Evolutionary conservation across 495 filamentous ascomycete genomes (phyloP), one percentile per base, ranked within the genome.

Genomic region (Terfezia claveryi): DNA sequence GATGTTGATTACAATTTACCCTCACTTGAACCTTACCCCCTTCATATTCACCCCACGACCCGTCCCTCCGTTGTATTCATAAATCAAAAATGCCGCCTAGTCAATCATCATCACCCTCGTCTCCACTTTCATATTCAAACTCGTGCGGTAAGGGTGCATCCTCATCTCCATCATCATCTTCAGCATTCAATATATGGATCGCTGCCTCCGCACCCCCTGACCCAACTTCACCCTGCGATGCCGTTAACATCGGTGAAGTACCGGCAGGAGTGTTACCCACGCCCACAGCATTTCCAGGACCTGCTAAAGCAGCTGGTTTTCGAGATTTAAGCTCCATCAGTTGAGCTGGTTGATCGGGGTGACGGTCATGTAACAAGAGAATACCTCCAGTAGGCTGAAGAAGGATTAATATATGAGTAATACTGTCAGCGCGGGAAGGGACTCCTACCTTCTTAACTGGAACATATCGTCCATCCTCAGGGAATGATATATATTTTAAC

Each of bases 401-500:
- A 55, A 52, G 32, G 38, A 49, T 52, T 27, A 54, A 17, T 20
- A 23, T 23, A 44, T 46, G 20, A 23, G 37, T 41, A 36, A 54
- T 38, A 32, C 4, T 32, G 1, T 32, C 27, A 7, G 27, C 1
- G 27, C 27, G 27, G 27, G 27, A 32, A 32, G 27, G 27, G 27
- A 7, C 57, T 70, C 76, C 66, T 72, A 91, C 87, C 73, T 92
- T 85, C 73, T 96, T 96, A 52, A 95, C 88, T 36, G 92, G 89
- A 74, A 84, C 82, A 67, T 94, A 96, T 55, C 92, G 79, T 12
- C 78, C 78, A 20, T 81, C 79, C 59, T 83, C 78, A 37, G 74
- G 72, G 75, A 96, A 94, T 64, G 77, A 92, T 64, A 96, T 87
- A 66, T 85, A 95, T 69, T 89, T 94, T 62, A 94, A 75, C 72